Evolutionary conservation across 768 basidiomycete genomes (phyloP).

Genomic region (Leccinum incarnatum): DNA sequence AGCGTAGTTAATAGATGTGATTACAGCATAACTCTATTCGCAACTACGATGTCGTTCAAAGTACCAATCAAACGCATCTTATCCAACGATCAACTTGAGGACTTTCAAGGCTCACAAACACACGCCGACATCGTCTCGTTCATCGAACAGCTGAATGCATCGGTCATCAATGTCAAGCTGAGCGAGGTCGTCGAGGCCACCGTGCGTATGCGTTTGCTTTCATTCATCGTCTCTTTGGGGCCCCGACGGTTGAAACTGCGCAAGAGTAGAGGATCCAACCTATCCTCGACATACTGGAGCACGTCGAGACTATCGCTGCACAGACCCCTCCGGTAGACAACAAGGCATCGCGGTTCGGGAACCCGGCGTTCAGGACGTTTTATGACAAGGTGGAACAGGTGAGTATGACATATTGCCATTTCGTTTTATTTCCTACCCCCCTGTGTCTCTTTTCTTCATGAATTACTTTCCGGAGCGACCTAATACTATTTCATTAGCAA

Average conservation of each 20-base stretch:
- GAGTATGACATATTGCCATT: slow-evolving; percentile 12
- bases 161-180: slow-evolving; percentile 74
- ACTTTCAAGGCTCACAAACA: slow-evolving; percentile 76
- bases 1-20: no score
- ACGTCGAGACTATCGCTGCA: slow-evolving; percentile 61
- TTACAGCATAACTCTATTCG: neutral
- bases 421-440: neutral
- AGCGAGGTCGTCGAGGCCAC: slow-evolving; percentile 58
- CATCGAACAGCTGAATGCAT: slow-evolving; percentile 71
- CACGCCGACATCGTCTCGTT: slow-evolving; percentile 66
- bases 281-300: slow-evolving; percentile 61
- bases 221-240: neutral
- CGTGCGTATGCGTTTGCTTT: slow-evolving; percentile 42
- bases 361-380: slow-evolving; percentile 92
- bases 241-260: neutral
- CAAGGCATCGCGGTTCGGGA: slow-evolving; percentile 89
- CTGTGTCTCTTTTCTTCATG: slow-evolving; percentile 15
- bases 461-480: neutral
- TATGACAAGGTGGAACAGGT: slow-evolving; percentile 81
- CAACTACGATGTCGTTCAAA: slow-evolving; percentile 38
- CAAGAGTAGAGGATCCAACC: slow-evolving; percentile 56
- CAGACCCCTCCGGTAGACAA: slow-evolving; percentile 87
- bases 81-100: slow-evolving; percentile 69
- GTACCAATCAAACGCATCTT: slow-evolving; percentile 72
- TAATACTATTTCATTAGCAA: slow-evolving; percentile 35